Evolutionary conservation across 23 red algal genomes (phyloP).

Genomic region (Gracilaria vermiculophylla): DNA sequence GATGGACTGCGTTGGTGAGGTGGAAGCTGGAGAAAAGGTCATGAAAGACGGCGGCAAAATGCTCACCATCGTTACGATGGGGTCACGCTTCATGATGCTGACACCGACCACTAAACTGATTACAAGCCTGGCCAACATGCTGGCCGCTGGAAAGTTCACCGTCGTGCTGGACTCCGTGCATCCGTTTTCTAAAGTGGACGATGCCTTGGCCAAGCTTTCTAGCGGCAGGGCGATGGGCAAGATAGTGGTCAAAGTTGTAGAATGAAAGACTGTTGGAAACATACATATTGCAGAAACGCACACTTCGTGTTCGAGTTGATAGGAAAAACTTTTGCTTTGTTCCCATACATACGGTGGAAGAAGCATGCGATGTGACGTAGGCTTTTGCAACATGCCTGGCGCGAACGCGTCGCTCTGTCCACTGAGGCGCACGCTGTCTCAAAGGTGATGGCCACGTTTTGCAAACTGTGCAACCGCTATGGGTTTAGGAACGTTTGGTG

Average conservation of each 20-base stretch:
- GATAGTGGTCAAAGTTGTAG: conserved; percentile 25
- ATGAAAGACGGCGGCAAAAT: conserved; percentile 21
- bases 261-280: not conserved
- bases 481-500: no score
- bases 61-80: not conserved
- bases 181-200: conserved; percentile 2
- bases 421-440: no score
- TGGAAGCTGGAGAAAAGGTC: conserved; percentile 22
- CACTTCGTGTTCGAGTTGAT: no score
- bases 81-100: conserved; percentile 6
- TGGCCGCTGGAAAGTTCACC: conserved; percentile 2
- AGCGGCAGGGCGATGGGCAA: conserved; percentile 30
- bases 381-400: no score
- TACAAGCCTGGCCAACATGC: not conserved
- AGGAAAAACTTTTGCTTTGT: no score
- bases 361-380: no score
- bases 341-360: no score
- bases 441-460: no score
- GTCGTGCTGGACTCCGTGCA: conserved; percentile 30
- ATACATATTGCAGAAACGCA: no score
- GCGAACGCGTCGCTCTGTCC: no score
- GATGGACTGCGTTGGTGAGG: conserved; percentile 23
- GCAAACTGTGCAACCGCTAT: no score
- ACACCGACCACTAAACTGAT: conserved; percentile 6
- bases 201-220: conserved; percentile 14